Base-by-base conservation (phyloP, 805 yeast genomes). In the Isabelozyma gotoi region DNA sequence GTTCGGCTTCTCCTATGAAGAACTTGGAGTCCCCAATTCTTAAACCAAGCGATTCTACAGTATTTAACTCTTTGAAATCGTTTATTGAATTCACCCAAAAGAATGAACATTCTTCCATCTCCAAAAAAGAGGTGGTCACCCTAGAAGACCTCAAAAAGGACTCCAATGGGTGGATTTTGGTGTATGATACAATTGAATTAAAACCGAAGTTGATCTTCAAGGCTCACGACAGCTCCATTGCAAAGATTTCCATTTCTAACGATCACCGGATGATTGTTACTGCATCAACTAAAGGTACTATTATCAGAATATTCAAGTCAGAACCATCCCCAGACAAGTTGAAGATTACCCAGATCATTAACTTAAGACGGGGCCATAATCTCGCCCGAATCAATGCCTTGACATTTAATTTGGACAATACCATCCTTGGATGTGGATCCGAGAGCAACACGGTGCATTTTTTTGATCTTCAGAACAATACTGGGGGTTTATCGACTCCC, bases 241-340 rank as follows among this genome's bases (percentile, higher is more conserved):
- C 66, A 19, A 63, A 60, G 32, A 50, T 72, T 3, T 48, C 63
- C 24, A 55, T 67, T 1, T 52, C 68, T 5, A 56, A 52, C 14
- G 59, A 62, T 33, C 53, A 57, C 38, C 35, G 43, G 12, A 54
- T 55, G 15, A 62, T 72, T 7, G 74, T 74, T 3, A 66, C 75
- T 2, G 76, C 77, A 2, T 67, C 74, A 1, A 48, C 61, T 15
- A 72, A 69, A 45, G 77, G 77, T 6, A 72, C 77, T 7, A 71
- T 72, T 11, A 56, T 72, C 1, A 53, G 76, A 12, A 67, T 68
- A 2, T 62, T 62, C 44, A 62, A 59, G 44, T 41, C 65, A 6
- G 37, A 42, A 7, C 45, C 36, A 10, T 42, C 39, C 15, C 50
- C 45, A 27, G 43, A 20, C 2, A 48, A 49, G 7, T 42, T 62